Conservation (phyloP, 805 yeast genomes). For the Lipomyces orientalis region DNA sequence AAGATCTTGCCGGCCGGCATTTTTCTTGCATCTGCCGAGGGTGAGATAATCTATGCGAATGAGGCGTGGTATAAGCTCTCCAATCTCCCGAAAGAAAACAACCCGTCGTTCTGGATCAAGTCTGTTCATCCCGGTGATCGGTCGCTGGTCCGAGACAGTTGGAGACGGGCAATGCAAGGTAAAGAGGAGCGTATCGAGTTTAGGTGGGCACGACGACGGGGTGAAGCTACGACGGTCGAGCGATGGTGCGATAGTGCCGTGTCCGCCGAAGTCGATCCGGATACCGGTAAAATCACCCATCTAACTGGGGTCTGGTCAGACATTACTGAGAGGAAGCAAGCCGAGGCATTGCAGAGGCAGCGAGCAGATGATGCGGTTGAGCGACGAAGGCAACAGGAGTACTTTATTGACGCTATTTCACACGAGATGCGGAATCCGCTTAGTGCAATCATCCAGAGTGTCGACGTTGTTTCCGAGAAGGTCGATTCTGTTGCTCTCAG, state of each 20-base stretch:
- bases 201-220: constrained; percentile 32
- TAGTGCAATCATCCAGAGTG: constrained; percentile 94
- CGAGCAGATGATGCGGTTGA: constrained; percentile 38
- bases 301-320: constrained; percentile 36
- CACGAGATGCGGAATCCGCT: constrained; percentile 95
- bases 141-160: constrained; percentile 30
- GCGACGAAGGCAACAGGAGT: constrained; percentile 37
- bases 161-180: constrained; percentile 36
- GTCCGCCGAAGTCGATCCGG: constrained; percentile 34
- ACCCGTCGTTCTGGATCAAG: constrained; percentile 37
- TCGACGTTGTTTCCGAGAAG: constrained; percentile 91
- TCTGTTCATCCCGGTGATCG: constrained; percentile 38
- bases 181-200: constrained; percentile 32
- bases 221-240: constrained; percentile 25
- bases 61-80: constrained; percentile 36
- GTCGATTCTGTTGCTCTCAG: constrained; percentile 61
- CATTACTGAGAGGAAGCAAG: constrained; percentile 35
- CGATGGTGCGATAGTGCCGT: constrained; percentile 36
- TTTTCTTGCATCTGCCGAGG: constrained; percentile 34
- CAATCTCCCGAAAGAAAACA: constrained; percentile 24
- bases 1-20: constrained; percentile 35
- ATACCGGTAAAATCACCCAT: constrained; percentile 26
- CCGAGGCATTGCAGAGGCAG: constrained; percentile 36
- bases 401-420: constrained; percentile 84
- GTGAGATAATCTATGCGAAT: constrained; percentile 36